A percentile compares a stretch with the other conserved stretches of the same genome.
phyloP scores from a whole-genome alignment of 2,329 filamentous ascomycete genomes.

The Sclerotinia spermophila region DNA sequence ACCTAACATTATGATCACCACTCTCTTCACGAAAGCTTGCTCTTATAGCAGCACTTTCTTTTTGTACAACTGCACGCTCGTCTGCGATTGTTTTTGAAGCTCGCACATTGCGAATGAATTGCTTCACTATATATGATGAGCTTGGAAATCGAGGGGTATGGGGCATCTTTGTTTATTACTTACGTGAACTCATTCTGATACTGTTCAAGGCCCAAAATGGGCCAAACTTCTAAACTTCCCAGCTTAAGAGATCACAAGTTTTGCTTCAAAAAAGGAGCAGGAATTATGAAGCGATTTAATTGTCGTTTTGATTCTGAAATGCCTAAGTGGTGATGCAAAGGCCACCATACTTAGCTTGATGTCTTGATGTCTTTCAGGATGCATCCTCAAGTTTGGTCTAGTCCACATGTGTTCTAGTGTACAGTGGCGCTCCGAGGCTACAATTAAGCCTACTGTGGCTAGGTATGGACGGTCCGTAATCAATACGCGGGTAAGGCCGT shows the following conservation, averaged over 20 bases:
- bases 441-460: neutral
- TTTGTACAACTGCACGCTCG: constrained; percentile 96
- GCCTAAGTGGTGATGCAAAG: constrained; percentile 18
- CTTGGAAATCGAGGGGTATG: constrained; percentile 21
- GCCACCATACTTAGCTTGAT: constrained; percentile 21
- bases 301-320: neutral
- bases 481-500: neutral
- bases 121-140: constrained; percentile 68
- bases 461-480: neutral
- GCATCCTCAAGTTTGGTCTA: neutral
- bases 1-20: constrained; percentile 87
- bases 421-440: neutral
- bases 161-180: constrained; percentile 22
- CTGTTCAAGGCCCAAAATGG: constrained; percentile 35
- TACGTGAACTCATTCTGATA: constrained; percentile 38
- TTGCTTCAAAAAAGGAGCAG: neutral
- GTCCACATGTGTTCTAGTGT: neutral
- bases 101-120: constrained; percentile 98
- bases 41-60: constrained; percentile 96
- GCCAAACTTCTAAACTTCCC: constrained; percentile 29
- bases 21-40: constrained; percentile 98
- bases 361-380: constrained; percentile 1
- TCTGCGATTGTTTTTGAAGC: constrained; percentile 98
- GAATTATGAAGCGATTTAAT: neutral
- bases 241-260: constrained; percentile 18